Evolutionary conservation across 352 stramenopile species (phyloP).

Genomic region (Phytophthora agathidicida): DNA sequence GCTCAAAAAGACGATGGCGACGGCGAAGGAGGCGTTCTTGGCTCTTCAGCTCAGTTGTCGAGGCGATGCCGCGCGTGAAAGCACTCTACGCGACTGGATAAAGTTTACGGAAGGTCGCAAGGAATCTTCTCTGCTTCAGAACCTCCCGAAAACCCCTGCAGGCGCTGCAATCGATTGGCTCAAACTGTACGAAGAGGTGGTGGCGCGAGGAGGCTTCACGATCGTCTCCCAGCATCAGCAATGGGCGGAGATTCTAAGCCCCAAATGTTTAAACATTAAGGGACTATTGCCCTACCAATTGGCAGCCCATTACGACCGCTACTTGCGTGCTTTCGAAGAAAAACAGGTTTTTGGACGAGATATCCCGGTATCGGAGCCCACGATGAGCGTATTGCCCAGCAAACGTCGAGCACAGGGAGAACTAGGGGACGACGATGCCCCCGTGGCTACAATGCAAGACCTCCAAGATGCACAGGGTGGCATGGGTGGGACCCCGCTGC

Average conservation of each 20-base stretch:
- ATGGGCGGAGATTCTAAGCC: conserved; percentile 58
- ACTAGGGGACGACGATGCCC: conserved; percentile 31
- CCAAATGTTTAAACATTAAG: conserved; percentile 60
- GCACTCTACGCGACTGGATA: conserved; percentile 62
- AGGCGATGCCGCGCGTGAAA: conserved; percentile 63
- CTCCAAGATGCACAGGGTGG: conserved; percentile 68
- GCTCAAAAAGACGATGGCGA: too few relatives aligned
- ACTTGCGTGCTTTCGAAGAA: conserved; percentile 69
- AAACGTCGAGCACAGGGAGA: conserved; percentile 34
- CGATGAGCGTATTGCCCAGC: conserved; percentile 24
- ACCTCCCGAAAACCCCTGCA: conserved; percentile 57
- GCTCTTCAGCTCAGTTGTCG: conserved; percentile 75
- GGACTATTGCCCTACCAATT: conserved; percentile 65
- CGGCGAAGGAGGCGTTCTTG: conserved; percentile 48
- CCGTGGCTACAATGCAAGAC: conserved; percentile 64
- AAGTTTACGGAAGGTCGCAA: conserved; percentile 56
- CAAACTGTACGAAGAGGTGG: conserved; percentile 83
- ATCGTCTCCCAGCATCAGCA: conserved; percentile 55
- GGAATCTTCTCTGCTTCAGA: conserved; percentile 51
- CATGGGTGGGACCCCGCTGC: conserved; percentile 65
- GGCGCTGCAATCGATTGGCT: conserved; percentile 74
- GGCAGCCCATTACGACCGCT: conserved; percentile 62
- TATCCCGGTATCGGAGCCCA: conserved; percentile 26
- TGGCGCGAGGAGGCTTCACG: conserved; percentile 61
- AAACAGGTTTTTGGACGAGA: conserved; percentile 82